A percentile compares a stretch with the other conserved stretches of the same genome.
Evolutionary conservation across 2,329 filamentous ascomycete species (phyloP).

Genomic region (Didymella lethalis): DNA sequence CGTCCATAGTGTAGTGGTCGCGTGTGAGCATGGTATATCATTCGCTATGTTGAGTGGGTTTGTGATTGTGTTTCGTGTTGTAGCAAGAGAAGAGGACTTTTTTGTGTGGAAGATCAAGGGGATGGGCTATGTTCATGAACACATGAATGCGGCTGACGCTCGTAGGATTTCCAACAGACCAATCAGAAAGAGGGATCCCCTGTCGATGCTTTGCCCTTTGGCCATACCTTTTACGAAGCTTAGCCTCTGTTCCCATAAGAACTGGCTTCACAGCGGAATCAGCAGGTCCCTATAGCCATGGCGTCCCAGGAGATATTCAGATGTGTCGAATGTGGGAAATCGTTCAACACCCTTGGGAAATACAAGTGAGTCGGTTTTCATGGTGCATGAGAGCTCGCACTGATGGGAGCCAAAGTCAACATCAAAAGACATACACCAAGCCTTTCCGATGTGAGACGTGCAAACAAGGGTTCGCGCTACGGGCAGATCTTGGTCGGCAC

Average conservation of each 20-base stretch:
- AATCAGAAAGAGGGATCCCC: neutral
- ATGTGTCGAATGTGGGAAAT: neutral
- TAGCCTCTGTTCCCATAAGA: neutral
- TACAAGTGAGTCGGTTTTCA: slow-evolving; percentile 12
- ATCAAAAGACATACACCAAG: slow-evolving; percentile 21
- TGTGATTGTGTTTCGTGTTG: too few species aligned
- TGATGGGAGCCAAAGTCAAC: slow-evolving; percentile 1
- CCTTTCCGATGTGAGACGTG: slow-evolving; percentile 12
- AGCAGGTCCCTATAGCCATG: neutral
- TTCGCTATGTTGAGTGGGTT: too few species aligned
- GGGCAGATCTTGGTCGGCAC: slow-evolving; percentile 18
- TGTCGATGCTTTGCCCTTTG: neutral
- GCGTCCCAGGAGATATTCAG: neutral
- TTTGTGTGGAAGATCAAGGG: too few species aligned
- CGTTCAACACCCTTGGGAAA: neutral
- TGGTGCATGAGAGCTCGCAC: neutral
- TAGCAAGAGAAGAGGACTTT: too few species aligned
- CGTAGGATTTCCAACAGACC: too few species aligned
- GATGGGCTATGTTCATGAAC: too few species aligned
- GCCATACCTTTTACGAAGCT: neutral
- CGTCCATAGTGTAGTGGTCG: too few species aligned
- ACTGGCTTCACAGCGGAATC: neutral
- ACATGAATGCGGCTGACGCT: too few species aligned
- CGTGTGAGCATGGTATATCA: too few species aligned
- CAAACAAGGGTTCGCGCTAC: slow-evolving; percentile 12